These are phyloP conservation scores for Nannochloropsis gaditana DNA, from an alignment of 108 stramenopile species.

Conservation along the genomic window DNA sequence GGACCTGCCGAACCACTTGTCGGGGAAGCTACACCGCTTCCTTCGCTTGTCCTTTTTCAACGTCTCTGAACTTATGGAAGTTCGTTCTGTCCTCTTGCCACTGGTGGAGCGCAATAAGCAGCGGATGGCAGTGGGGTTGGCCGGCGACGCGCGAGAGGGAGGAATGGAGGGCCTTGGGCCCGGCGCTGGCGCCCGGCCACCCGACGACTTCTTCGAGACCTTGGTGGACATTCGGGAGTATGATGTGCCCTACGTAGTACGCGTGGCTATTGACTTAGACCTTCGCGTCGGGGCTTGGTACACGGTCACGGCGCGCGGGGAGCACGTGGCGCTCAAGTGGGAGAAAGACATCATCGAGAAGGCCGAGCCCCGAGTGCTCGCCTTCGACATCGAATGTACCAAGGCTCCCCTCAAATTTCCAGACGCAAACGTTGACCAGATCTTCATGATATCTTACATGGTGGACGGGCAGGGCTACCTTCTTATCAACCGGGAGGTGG, in stretches of 20 bases:
- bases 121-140: constrained; percentile 8
- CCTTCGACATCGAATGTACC: constrained; percentile 98
- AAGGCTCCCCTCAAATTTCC: constrained; percentile 98
- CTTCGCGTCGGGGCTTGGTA: constrained; percentile 95
- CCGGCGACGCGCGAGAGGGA: not conserved
- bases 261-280: constrained; percentile 79
- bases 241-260: constrained; percentile 89
- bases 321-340: constrained; percentile 58
- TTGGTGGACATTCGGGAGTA: constrained; percentile 86
- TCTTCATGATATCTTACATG: constrained; percentile 99
- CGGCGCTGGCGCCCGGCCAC: constrained; percentile 29
- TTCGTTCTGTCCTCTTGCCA: constrained; percentile 61
- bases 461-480: constrained; percentile 82
- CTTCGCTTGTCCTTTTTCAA: constrained; percentile 63
- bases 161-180: not conserved
- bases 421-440: constrained; percentile 78
- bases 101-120: constrained; percentile 37
- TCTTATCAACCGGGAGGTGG: constrained; percentile 76
- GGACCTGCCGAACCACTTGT: constrained; percentile 62
- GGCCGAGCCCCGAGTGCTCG: constrained; percentile 81
- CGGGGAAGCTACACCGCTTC: constrained; percentile 58
- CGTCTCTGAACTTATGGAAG: constrained; percentile 64
- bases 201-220: constrained; percentile 61
- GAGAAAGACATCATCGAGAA: constrained; percentile 80
- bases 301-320: constrained; percentile 66